Conservation (phyloP, 176 grass and related monocot genomes). For the Lolium rigidum region DNA sequence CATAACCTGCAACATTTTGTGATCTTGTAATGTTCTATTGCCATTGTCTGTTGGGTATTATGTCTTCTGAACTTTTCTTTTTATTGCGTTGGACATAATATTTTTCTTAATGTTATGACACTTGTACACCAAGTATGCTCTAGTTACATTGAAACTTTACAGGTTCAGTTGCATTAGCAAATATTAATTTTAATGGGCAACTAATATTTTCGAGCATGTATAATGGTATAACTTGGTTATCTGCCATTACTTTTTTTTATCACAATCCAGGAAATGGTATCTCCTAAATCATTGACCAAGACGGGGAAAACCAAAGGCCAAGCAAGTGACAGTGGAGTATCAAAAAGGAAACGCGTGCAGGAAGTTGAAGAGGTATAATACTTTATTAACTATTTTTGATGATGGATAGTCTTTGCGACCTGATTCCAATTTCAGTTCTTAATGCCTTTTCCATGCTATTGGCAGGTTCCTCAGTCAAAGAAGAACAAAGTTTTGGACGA, state of each 20-base stretch:
- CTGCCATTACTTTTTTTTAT: slow-evolving; percentile 30
- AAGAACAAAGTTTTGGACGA: slow-evolving; percentile 53
- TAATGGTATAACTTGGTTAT: slow-evolving; percentile 26
- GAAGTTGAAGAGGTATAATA: slow-evolving; percentile 60
- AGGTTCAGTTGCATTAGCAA: slow-evolving; percentile 14
- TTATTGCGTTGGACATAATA: slow-evolving; percentile 10
- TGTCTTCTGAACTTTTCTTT: slow-evolving; percentile 18
- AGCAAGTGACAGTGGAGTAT: slow-evolving; percentile 43
- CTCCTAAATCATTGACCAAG: slow-evolving; percentile 43
- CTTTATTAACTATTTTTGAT: slow-evolving; percentile 19
- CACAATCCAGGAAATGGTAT: slow-evolving; percentile 57
- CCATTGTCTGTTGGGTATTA: not conserved
- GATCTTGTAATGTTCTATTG: not conserved
- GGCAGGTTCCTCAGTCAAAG: slow-evolving; percentile 53
- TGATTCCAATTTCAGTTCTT: slow-evolving; percentile 28
- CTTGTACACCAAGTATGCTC: slow-evolving; percentile 11
- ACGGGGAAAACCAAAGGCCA: slow-evolving; percentile 57
- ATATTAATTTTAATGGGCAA: not conserved
- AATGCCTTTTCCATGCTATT: slow-evolving; percentile 20
- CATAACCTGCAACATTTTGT: slow-evolving; percentile 2
- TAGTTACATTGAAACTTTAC: not conserved
- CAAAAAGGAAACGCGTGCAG: slow-evolving; percentile 61
- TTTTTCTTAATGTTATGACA: slow-evolving; percentile 9
- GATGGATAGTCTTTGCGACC: slow-evolving; percentile 18
- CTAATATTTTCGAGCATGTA: slow-evolving; percentile 7